Base-by-base conservation (phyloP, 352 stramenopile species). In the Elongisporangium anandrum region DNA sequence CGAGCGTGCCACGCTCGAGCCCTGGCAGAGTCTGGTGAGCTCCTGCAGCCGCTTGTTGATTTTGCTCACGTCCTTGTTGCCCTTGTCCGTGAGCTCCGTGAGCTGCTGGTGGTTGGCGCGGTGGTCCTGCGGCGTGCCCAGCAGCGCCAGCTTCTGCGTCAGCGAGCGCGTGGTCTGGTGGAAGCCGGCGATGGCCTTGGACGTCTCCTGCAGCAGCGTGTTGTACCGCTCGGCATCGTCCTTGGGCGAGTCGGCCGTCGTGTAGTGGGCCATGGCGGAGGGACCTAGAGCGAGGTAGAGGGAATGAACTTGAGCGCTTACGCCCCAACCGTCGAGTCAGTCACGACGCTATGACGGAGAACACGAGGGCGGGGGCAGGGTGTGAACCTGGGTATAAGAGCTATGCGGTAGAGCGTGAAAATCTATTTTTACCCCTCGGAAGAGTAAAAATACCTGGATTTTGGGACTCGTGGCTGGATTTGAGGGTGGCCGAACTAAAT, bases 71-170 rank as follows among this genome's bases (percentile, higher is more conserved):
- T 85, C 67, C 53, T 85, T 83, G 59, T 87, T 84, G 54, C 79
- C 79, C 39, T 74, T 73, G 59, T 85, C 72, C 47, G 71, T 72
- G 48, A 87, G 70, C 59, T 89, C 75, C 56, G 68, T 83, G 54
- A 87, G 70, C 68, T 87, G 68, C 56, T 81, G 70, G 61, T 87
- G 76, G 71, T 81, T 89, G 47, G 74, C 65, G 34, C 72, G 74
- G 52, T 71, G 82, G 63, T 86, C 76, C 54, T 87, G 75, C 38
- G 72, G 63, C 20, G 76, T 84, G 34, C 75, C 73, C 56, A 85
- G 81, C 24, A 88, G 70, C 56, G 68, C 63, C 65, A 88, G 79
- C 66, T 88, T 88, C 68, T 88, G 75, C 56, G 77, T 65, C 54
- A 86, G 82, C 38, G 68, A 69, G 57, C 76, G 75, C 50, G 77